phyloP scores from a whole-genome alignment of 148 eudicot species.

The Beta vulgaris region DNA sequence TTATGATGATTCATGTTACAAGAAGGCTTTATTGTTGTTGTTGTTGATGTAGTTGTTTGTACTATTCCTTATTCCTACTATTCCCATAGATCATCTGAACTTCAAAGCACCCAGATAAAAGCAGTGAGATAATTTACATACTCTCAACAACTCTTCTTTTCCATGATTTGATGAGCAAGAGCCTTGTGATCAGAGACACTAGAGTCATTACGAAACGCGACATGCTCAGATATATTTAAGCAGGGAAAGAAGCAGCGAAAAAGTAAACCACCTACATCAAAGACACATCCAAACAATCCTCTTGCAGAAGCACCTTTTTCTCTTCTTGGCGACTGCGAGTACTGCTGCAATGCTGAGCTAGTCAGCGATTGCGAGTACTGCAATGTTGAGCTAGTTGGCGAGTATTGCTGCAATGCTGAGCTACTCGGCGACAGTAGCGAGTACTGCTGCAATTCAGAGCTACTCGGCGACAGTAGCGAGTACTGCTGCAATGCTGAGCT shows the following conservation, averaged over 20 bases:
- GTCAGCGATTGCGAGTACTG: background rate
- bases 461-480: background rate
- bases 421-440: background rate
- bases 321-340: background rate
- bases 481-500: no score
- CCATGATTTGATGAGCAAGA: background rate
- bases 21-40: no score
- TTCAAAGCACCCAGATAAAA: background rate
- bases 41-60: no score
- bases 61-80: no score
- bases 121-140: background rate
- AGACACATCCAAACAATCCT: conserved; percentile 25
- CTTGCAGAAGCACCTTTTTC: background rate
- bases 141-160: background rate
- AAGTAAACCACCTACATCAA: conserved; percentile 13
- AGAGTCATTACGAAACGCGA: background rate
- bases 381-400: background rate
- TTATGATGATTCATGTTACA: no score
- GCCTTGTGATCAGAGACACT: background rate
- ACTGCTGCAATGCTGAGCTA: conserved; percentile 15
- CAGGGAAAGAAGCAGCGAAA: conserved; percentile 29
- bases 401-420: conserved; percentile 10
- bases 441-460: background rate
- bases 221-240: conserved; percentile 13
- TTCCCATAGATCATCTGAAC: background rate